These are phyloP conservation scores for Xylaria sp. DNA, from an alignment of 2,329 filamentous ascomycete species.

Conservation along the genomic window DNA sequence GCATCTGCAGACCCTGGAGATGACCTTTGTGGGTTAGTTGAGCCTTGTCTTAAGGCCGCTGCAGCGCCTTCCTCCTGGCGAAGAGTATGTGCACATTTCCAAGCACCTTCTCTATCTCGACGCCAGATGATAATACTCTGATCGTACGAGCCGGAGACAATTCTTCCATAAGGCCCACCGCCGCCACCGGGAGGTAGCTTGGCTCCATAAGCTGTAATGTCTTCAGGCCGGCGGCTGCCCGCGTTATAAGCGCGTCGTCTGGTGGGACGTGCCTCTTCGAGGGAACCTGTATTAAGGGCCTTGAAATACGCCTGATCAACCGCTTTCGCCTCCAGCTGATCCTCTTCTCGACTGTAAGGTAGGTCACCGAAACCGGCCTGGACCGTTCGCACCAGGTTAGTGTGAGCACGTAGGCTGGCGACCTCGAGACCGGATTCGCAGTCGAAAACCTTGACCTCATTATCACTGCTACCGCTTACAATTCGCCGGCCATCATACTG, in stretches of 20 bases:
- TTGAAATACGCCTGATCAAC: conserved; percentile 77
- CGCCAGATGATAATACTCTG: conserved; percentile 96
- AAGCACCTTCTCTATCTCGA: conserved; percentile 81
- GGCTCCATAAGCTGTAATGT: conserved; percentile 80
- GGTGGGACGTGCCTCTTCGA: conserved; percentile 47
- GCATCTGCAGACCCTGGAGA: conserved; percentile 24
- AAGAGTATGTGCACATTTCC: conserved; percentile 78
- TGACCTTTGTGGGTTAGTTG: conserved; percentile 23
- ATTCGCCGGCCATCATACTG: conserved; percentile 94
- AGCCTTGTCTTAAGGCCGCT: conserved; percentile 48
- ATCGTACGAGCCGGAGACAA: conserved; percentile 96
- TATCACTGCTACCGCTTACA: conserved; percentile 94
- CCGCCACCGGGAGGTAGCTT: conserved; percentile 91
- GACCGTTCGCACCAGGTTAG: conserved; percentile 86
- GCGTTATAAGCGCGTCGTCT: conserved; percentile 61
- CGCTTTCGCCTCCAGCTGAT: conserved; percentile 72
- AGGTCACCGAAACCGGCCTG: conserved; percentile 94
- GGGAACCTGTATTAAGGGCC: conserved; percentile 58
- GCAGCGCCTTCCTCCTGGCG: conserved; percentile 73
- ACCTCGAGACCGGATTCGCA: conserved; percentile 85
- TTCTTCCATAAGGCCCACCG: conserved; percentile 87
- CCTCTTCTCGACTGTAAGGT: conserved; percentile 77
- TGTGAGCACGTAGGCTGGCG: conserved; percentile 82
- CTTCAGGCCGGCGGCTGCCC: conserved; percentile 75
- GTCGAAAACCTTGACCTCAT: conserved; percentile 95